These are phyloP conservation scores for Fusarium illudens DNA, from an alignment of 2,329 filamentous ascomycete genomes.

Conservation along the genomic window DNA sequence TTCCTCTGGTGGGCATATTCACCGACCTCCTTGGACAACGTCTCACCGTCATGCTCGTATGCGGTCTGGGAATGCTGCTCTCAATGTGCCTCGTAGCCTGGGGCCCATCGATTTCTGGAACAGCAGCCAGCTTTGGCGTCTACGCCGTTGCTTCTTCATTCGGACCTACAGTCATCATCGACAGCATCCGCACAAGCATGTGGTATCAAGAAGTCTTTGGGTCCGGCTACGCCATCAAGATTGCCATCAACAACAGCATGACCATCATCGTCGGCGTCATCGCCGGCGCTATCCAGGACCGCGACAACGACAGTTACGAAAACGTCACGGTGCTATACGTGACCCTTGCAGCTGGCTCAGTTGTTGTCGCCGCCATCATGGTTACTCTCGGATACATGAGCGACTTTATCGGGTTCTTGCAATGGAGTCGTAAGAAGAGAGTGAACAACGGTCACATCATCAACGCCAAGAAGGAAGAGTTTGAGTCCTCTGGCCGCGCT, in stretches of 20 bases:
- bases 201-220: constrained; percentile 69
- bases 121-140: constrained; percentile 66
- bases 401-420: constrained; percentile 58
- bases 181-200: constrained; percentile 66
- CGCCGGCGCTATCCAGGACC: constrained; percentile 66
- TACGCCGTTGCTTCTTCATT: constrained; percentile 65
- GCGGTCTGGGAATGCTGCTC: constrained; percentile 57
- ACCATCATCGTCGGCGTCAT: constrained; percentile 67
- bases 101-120: constrained; percentile 58
- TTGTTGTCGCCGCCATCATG: constrained; percentile 54
- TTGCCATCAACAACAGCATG: constrained; percentile 71
- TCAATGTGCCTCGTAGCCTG: constrained; percentile 66
- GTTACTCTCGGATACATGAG: constrained; percentile 49
- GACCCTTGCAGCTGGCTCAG: constrained; percentile 58
- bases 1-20: constrained; percentile 64
- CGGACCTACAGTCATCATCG: constrained; percentile 67
- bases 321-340: constrained; percentile 65
- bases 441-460: constrained; percentile 54
- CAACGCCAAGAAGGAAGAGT: constrained; percentile 53
- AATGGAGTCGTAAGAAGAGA: constrained; percentile 66
- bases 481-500: constrained; percentile 47
- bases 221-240: constrained; percentile 66
- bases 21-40: constrained; percentile 65
- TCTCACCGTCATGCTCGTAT: constrained; percentile 61
- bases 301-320: constrained; percentile 63